Evolutionary conservation across 2,329 filamentous ascomycete species (phyloP).

Genomic region (Lachnellula cervina): DNA sequence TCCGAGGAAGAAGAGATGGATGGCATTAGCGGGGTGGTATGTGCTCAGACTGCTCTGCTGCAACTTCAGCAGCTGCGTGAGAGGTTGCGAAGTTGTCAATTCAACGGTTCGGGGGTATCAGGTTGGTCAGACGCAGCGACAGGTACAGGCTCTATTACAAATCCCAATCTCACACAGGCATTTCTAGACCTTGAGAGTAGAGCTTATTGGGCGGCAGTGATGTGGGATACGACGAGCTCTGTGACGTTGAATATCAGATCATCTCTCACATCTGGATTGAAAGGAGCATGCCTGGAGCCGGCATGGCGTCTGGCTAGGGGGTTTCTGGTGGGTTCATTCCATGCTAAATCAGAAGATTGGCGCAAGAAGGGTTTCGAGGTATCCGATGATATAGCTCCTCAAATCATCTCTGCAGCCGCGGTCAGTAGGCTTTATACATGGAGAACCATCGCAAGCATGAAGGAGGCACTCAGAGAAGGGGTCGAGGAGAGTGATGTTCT

Average conservation of each 20-base stretch:
- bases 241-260: not conserved
- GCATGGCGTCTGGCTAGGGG: not conserved
- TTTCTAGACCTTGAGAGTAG: not conserved
- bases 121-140: not conserved
- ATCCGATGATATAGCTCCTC: slow-evolving; percentile 27
- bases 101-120: not conserved
- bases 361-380: slow-evolving; percentile 8
- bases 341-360: not conserved
- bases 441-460: slow-evolving; percentile 30
- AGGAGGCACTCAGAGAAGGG: slow-evolving; percentile 32
- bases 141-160: not conserved
- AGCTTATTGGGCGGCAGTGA: not conserved
- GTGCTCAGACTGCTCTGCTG: not conserved
- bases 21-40: not conserved
- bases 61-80: not conserved
- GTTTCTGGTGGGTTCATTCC: not conserved
- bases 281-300: not conserved
- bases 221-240: not conserved
- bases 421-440: slow-evolving; percentile 29
- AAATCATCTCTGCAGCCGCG: slow-evolving; percentile 28
- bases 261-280: not conserved
- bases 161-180: not conserved
- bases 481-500: slow-evolving; percentile 28
- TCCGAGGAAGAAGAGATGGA: not conserved
- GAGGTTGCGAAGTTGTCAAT: not conserved